phyloP scores from a whole-genome alignment of 306 rosid genomes.

The Quercus aquifolioides region DNA sequence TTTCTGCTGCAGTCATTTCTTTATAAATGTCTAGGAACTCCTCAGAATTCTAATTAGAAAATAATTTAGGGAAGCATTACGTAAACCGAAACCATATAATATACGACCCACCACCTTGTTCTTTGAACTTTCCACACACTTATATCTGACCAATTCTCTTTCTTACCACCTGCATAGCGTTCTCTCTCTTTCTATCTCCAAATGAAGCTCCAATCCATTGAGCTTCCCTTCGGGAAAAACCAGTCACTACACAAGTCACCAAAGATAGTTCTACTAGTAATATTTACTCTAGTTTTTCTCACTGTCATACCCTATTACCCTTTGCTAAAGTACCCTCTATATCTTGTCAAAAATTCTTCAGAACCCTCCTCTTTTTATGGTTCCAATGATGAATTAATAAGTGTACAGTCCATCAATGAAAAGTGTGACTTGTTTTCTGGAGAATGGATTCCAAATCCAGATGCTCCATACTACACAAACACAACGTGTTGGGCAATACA shows the following conservation, averaged over 20 bases:
- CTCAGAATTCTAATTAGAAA: not conserved
- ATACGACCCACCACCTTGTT: not conserved
- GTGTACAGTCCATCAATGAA: slow-evolving; percentile 17
- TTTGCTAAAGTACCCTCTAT: slow-evolving; percentile 32
- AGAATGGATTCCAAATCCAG: slow-evolving; percentile 77
- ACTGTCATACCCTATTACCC: slow-evolving; percentile 49
- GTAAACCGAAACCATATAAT: not conserved
- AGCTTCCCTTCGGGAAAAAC: slow-evolving; percentile 48
- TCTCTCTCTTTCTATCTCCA: slow-evolving; percentile 18
- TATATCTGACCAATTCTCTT: not conserved
- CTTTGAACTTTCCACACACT: not conserved
- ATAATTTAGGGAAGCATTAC: not conserved
- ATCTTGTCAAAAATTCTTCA: slow-evolving; percentile 8
- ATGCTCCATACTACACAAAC: slow-evolving; percentile 80
- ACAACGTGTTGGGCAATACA: slow-evolving; percentile 82
- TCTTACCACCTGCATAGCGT: not conserved
- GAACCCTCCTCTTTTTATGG: slow-evolving; percentile 32
- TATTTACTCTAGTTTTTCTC: slow-evolving; percentile 48
- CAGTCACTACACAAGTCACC: slow-evolving; percentile 42
- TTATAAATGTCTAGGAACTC: not conserved
- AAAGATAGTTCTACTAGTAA: slow-evolving; percentile 40
- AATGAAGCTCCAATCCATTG: slow-evolving; percentile 57
- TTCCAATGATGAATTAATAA: slow-evolving; percentile 29
- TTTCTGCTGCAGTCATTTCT: not conserved
- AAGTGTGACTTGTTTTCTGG: slow-evolving; percentile 79